Evolutionary conservation across 768 basidiomycete species (phyloP).

Genomic region (Boletales sp.): DNA sequence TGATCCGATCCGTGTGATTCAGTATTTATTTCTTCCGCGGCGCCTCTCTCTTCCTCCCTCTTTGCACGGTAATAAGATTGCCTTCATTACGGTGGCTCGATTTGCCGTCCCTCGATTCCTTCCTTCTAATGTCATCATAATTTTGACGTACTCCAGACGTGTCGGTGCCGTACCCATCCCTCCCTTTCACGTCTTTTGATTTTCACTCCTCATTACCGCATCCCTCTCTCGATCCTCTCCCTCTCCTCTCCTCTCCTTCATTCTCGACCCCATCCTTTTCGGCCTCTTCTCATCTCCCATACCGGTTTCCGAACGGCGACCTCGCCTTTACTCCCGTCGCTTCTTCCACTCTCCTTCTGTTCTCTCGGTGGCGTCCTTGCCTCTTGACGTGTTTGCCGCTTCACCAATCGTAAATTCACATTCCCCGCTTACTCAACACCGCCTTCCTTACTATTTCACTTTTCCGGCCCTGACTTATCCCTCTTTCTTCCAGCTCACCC

Average conservation of each 20-base stretch:
- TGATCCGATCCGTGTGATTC: slow-evolving; percentile 18
- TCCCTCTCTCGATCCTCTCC: neutral
- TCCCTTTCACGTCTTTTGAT: slow-evolving; percentile 17
- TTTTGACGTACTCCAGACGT: slow-evolving; percentile 26
- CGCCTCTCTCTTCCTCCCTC: slow-evolving; percentile 2
- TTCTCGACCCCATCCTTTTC: slow-evolving; percentile 7
- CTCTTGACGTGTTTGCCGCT: slow-evolving; percentile 12
- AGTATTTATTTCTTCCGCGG: slow-evolving; percentile 7
- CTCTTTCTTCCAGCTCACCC: neutral
- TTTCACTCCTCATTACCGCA: slow-evolving; percentile 22
- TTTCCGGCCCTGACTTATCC: slow-evolving; percentile 8
- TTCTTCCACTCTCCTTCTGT: slow-evolving; percentile 5
- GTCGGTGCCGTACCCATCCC: slow-evolving; percentile 19
- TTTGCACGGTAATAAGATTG: slow-evolving; percentile 22
- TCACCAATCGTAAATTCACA: slow-evolving; percentile 2
- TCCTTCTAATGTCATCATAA: slow-evolving; percentile 9
- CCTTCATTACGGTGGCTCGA: slow-evolving; percentile 18
- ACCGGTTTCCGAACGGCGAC: slow-evolving; percentile 17
- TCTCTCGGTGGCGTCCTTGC: slow-evolving; percentile 3
- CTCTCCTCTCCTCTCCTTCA: neutral
- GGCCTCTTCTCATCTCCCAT: neutral
- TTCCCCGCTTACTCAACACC: slow-evolving; percentile 9
- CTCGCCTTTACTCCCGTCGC: slow-evolving; percentile 3
- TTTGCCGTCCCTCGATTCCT: slow-evolving; percentile 16
- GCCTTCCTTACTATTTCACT: neutral